phyloP scores from a whole-genome alignment of 352 stramenopile species.

The Phytophthora agathidicida region DNA sequence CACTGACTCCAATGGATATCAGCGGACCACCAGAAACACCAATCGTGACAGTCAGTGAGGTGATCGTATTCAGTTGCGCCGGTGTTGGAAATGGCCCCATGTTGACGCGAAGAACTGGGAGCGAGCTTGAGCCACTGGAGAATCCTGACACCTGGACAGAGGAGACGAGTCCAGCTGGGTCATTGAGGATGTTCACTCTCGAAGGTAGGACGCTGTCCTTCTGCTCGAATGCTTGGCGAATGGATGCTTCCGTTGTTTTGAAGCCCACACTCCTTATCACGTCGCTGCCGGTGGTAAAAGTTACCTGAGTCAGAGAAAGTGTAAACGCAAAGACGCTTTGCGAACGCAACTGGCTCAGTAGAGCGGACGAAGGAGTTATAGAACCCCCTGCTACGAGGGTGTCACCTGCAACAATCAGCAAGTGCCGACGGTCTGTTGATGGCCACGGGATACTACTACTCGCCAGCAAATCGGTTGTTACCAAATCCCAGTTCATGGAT shows the following conservation, averaged over 20 bases:
- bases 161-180: constrained; percentile 25
- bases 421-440: constrained; percentile 26
- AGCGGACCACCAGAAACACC: constrained; percentile 33
- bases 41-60: constrained; percentile 22
- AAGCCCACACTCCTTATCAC: constrained; percentile 31
- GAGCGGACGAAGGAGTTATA: constrained; percentile 4
- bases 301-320: constrained; percentile 21
- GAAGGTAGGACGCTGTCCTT: constrained; percentile 32
- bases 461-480: constrained; percentile 15
- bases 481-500: constrained; percentile 22
- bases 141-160: constrained; percentile 30
- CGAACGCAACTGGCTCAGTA: constrained; percentile 18
- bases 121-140: constrained; percentile 23
- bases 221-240: constrained; percentile 35
- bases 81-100: constrained; percentile 26
- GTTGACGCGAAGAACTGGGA: constrained; percentile 39
- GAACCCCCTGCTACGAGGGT: constrained; percentile 10
- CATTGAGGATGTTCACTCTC: constrained; percentile 26
- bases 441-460: constrained; percentile 33
- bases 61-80: constrained; percentile 3
- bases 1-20: constrained; percentile 31
- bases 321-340: constrained; percentile 41
- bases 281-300: constrained; percentile 10
- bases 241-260: constrained; percentile 4
- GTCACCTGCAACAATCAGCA: constrained; percentile 27